These are phyloP conservation scores for Alternaria sp. DNA, from an alignment of 2,329 filamentous ascomycete genomes.

Conservation along the genomic window DNA sequence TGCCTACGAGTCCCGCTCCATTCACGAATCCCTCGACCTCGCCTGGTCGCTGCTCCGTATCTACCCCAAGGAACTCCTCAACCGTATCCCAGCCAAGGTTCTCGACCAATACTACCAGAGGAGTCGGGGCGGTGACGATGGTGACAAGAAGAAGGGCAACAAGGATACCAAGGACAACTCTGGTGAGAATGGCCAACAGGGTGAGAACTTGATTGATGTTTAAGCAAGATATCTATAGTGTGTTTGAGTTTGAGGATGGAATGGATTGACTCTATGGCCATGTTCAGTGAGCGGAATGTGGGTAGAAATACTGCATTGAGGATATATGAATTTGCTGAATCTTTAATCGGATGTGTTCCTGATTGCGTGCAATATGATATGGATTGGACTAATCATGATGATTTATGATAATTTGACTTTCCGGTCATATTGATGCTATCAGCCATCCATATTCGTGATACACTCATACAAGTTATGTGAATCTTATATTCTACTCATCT, in stretches of 20 bases:
- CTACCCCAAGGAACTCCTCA: constrained; percentile 97
- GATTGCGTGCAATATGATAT: background rate
- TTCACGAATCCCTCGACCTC: constrained; percentile 93
- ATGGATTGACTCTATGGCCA: constrained; percentile 7
- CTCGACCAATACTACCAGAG: constrained; percentile 62
- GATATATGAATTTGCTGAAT: constrained; percentile 30
- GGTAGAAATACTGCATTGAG: constrained; percentile 28
- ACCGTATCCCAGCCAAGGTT: constrained; percentile 72
- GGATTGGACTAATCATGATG: background rate
- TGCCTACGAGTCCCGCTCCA: constrained; percentile 88
- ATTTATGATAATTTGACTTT: background rate
- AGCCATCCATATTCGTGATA: background rate
- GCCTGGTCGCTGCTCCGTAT: constrained; percentile 97
- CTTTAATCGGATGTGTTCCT: background rate
- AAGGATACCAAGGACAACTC: constrained; percentile 57
- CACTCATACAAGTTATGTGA: background rate
- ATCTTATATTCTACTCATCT: background rate
- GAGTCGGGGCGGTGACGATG: constrained; percentile 47
- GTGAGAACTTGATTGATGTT: constrained; percentile 53
- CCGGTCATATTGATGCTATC: background rate
- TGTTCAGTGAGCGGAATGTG: constrained; percentile 24
- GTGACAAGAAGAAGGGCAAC: constrained; percentile 50
- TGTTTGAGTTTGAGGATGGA: constrained; percentile 12
- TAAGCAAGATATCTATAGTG: constrained; percentile 23
- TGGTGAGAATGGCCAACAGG: constrained; percentile 41